Percentiles rank a stretch among this genome's conserved stretches.
phyloP scores from a whole-genome alignment of 129 eudicot genomes.

The Centaurea solstitialis region DNA sequence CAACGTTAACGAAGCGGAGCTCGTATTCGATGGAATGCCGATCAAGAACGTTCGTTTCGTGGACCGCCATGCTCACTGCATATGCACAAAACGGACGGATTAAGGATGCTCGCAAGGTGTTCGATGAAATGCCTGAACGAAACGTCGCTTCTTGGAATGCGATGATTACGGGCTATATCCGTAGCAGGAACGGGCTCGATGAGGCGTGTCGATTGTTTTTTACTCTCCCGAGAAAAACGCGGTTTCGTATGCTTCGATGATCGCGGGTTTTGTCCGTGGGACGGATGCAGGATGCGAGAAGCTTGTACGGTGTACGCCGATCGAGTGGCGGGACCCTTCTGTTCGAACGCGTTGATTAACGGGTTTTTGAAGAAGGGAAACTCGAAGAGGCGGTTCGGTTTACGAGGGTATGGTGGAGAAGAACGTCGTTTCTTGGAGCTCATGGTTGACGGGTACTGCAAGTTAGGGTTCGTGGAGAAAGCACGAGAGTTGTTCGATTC shows the following conservation, averaged over 20 bases:
- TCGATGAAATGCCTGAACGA: constrained; percentile 81
- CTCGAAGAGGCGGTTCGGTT: constrained; percentile 52
- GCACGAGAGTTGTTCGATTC: constrained; percentile 61
- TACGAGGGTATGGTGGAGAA: constrained; percentile 62
- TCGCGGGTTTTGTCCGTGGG: constrained; percentile 61
- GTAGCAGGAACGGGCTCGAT: constrained; percentile 39
- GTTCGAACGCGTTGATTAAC: constrained; percentile 62
- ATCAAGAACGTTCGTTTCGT: constrained; percentile 56
- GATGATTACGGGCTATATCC: constrained; percentile 59
- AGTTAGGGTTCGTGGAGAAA: constrained; percentile 46
- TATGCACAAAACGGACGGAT: constrained; percentile 58
- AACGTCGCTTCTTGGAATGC: constrained; percentile 89
- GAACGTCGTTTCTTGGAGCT: constrained; percentile 81
- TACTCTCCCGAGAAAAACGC: constrained; percentile 53
- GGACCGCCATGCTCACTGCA: constrained; percentile 79
- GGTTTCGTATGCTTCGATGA: constrained; percentile 63
- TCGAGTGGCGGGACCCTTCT: constrained; percentile 61
- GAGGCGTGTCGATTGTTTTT: constrained; percentile 52
- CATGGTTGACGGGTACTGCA: constrained; percentile 87
- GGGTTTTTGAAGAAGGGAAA: constrained; percentile 67
- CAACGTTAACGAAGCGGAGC: constrained; percentile 59
- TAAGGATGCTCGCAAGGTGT: constrained; percentile 61
- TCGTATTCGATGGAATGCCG: constrained; percentile 54
- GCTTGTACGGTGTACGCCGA: constrained; percentile 42
- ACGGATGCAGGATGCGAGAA: constrained; percentile 53